Evolutionary conservation across 208 protist genomes (phyloP).

Genomic region (Leishmania turanica): DNA sequence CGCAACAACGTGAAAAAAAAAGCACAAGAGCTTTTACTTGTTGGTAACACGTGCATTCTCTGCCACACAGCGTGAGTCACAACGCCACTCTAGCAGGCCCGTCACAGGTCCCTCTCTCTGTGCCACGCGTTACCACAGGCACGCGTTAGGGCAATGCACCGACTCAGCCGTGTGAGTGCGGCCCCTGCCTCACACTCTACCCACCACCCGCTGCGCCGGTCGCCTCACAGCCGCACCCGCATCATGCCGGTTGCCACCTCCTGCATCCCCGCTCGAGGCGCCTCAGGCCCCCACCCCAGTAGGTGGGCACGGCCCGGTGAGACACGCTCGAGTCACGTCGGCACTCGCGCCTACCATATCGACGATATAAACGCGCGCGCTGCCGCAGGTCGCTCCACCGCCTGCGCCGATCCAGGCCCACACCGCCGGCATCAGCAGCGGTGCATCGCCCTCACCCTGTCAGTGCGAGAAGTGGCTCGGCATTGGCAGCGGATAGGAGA

Average conservation of each 20-base stretch:
- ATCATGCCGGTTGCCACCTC: background rate
- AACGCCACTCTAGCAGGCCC: background rate
- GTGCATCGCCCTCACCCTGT: background rate
- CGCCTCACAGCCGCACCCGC: too few species aligned
- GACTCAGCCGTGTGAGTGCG: too few species aligned
- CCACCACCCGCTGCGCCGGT: too few species aligned
- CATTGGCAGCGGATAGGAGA: background rate
- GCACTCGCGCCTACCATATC: background rate
- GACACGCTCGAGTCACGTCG: background rate
- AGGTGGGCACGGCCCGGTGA: background rate
- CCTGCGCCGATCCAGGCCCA: background rate
- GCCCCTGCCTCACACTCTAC: too few species aligned
- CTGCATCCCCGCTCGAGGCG: too few species aligned
- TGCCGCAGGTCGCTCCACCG: background rate
- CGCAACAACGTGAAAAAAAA: background rate
- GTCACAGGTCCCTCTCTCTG: background rate
- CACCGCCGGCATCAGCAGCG: background rate
- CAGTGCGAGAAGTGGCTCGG: background rate
- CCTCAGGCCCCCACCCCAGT: background rate
- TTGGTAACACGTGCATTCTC: background rate
- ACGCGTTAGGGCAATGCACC: background rate
- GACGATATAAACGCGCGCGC: background rate
- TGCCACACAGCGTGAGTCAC: background rate
- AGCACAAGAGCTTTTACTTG: too few species aligned
- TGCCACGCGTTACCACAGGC: background rate